These are phyloP conservation scores for Hanseniaspora thailandica DNA, from an alignment of 805 yeast genomes.

Conservation along the genomic window DNA sequence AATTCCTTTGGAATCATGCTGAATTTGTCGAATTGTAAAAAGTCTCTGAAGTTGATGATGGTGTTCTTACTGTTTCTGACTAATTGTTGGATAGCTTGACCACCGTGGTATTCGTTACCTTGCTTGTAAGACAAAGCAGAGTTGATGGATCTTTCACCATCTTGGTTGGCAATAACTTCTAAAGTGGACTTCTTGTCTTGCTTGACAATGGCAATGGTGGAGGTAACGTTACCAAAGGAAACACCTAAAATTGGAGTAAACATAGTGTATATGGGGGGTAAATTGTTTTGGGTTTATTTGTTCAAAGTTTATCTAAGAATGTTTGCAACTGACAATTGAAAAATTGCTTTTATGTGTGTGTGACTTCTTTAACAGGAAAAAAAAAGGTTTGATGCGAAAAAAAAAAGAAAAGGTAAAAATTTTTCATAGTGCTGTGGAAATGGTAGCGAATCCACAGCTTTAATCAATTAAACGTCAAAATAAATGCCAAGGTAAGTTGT, in stretches of 20 bases:
- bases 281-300: background rate
- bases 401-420: background rate
- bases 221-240: slow-evolving; percentile 90
- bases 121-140: slow-evolving; percentile 86
- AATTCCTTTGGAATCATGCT: slow-evolving; percentile 43
- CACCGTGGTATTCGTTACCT: slow-evolving; percentile 92
- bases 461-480: too few relatives aligned
- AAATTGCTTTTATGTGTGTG: background rate
- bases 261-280: background rate
- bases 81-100: slow-evolving; percentile 86
- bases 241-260: slow-evolving; percentile 70
- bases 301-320: background rate
- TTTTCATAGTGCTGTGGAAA: background rate
- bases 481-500: too few relatives aligned
- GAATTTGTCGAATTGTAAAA: slow-evolving; percentile 50
- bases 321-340: too few relatives aligned
- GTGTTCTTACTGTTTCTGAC: slow-evolving; percentile 84
- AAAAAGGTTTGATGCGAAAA: background rate
- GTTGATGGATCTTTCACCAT: slow-evolving; percentile 95
- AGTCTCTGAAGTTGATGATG: slow-evolving; percentile 84
- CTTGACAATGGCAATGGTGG: slow-evolving; percentile 81
- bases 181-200: slow-evolving; percentile 67
- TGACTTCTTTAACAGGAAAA: background rate
- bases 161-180: slow-evolving; percentile 97
- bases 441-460: too few relatives aligned